Evolutionary conservation across 1,284 basidiomycete species (phyloP), one percentile per base, ranked within the genome.

Genomic region (Ceratobasidium sp.): DNA sequence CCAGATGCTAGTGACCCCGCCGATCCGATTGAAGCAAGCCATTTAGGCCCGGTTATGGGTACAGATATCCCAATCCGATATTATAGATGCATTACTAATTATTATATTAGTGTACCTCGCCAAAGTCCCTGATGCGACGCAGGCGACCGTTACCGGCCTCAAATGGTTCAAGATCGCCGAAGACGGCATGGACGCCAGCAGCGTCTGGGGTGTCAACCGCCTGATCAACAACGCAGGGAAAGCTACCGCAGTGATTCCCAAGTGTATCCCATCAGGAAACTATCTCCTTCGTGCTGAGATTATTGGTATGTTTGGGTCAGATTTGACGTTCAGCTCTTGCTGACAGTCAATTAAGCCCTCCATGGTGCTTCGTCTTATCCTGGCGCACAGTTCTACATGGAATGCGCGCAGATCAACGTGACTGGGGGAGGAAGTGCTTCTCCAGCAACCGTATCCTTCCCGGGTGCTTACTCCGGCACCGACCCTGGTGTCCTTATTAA

Each of bases 151-250:
- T 29, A 81, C 85, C 1, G 79, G 78, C 63, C 82, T 84, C 7
- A 77, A 77, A 48, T 89, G 87, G 87, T 88, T 89, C 83, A 89
- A 89, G 82, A 83, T 88, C 57, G 80, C 83, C 15, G 84, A 88
- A 79, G 83, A 84, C 75, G 87, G 87, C 56, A 78, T 88, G 24
- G 84, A 85, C 0, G 86, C 86, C 48, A 84, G 81, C 77, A 81
- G 84, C 82, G 24, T 81, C 83, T 73, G 80, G 80, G 81, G 54
- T 66, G 59, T 75, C 29, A 48, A 51, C 11, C 31, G 66, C 33
- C 22, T 64, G 33, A 69, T 84, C 82, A 84, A 86, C 76, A 88
- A 88, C 82, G 87, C 86, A 74, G 87, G 87, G 17, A 86, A 87
- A 79, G 86, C 82, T 78, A 85, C 85, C 0, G 86, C 87, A 82